phyloP scores from a whole-genome alignment of 2,329 filamentous ascomycete genomes.

The Penicillium sp. region DNA sequence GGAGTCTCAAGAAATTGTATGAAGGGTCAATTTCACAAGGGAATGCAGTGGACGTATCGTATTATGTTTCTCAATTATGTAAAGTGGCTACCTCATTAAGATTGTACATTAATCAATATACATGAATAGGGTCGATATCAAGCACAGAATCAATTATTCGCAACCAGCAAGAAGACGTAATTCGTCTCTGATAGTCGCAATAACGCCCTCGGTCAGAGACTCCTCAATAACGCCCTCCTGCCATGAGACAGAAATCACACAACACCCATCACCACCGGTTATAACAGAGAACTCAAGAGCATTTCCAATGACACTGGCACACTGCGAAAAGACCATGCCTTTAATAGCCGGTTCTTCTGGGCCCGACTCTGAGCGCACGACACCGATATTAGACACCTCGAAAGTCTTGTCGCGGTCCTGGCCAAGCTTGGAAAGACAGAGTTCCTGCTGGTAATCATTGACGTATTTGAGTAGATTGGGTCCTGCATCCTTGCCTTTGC shows the following conservation, averaged over 20 bases:
- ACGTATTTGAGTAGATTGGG: constrained; percentile 44
- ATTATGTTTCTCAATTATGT: background rate
- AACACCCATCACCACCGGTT: constrained; percentile 46
- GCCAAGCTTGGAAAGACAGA: constrained; percentile 40
- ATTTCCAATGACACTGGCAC: constrained; percentile 37
- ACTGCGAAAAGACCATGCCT: constrained; percentile 48
- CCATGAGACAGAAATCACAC: constrained; percentile 45
- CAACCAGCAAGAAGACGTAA: constrained; percentile 5
- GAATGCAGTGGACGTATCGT: background rate
- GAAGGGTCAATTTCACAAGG: background rate
- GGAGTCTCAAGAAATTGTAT: background rate
- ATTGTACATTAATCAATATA: background rate
- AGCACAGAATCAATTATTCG: background rate
- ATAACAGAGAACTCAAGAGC: constrained; percentile 42
- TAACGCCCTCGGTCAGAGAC: constrained; percentile 19
- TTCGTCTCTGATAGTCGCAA: constrained; percentile 20
- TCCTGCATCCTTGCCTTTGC: constrained; percentile 33
- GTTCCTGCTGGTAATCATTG: constrained; percentile 35
- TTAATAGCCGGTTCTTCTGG: constrained; percentile 31
- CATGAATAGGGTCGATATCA: too few species aligned
- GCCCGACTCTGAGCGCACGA: constrained; percentile 23
- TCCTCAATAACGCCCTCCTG: constrained; percentile 37
- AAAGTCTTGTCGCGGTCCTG: constrained; percentile 38
- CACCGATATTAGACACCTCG: constrained; percentile 50
- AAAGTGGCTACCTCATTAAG: background rate